Base-by-base conservation (phyloP, 2,329 filamentous ascomycete species). In the Scytalidium sp. region DNA sequence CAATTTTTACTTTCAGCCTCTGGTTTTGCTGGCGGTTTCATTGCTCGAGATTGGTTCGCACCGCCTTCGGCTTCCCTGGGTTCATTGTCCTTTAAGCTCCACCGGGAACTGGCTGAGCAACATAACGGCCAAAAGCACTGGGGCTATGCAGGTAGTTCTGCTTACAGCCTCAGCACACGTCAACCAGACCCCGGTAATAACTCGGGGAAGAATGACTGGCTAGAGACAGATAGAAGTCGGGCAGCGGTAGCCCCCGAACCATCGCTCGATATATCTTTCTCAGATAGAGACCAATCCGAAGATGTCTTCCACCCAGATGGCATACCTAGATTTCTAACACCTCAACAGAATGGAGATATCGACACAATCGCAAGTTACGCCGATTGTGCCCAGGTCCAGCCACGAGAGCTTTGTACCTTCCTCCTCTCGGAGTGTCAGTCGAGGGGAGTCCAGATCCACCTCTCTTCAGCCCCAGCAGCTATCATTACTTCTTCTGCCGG, bases 41-140 rank as follows among this genome's bases (percentile, higher is more conserved):
- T 92, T 8, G 87, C 87, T 0, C 75, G 74, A 27, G 85, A 92
- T 64, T 92, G 87, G 87, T 89, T 88, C 59, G 73, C 74, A 0
- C 71, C 80, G 0, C 71, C 75, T 1, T 70, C 81, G 5, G 73
- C 79, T 0, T 70, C 75, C 0, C 73, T 92, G 1, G 88, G 82
- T 7, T 75, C 75, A 1, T 72, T 92, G 11, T 88, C 84, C 39
- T 93, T 88, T 61, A 75, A 76, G 3, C 75, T 90, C 46, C 88
- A 93, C 45, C 46, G 29, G 19, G 39, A 46, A 6, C 41, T 61
- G 5, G 59, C 59, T n/a, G 46, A 50, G 19, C 41, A 58, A 36
- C 29, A 52, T 29, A 29, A 43, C 21, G 59, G 59, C 15, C 46
- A 19, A 23, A 50, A 56, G 41, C 57, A 52, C 58, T 85, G 82